These are phyloP conservation scores for Arabidopsis suecica DNA, from an alignment of 345 rosid genomes.

Conservation along the genomic window DNA sequence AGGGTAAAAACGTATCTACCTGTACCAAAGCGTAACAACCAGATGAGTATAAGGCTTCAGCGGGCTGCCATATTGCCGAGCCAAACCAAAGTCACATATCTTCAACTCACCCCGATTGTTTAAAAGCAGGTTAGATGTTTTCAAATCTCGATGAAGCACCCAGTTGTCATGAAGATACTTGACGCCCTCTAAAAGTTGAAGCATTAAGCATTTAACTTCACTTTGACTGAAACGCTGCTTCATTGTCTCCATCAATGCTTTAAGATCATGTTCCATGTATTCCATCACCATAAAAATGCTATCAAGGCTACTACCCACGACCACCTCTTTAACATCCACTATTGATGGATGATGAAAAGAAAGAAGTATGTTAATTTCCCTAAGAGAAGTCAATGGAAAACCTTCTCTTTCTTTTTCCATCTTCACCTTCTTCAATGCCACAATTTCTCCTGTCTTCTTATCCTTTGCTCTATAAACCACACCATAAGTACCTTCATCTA, in stretches of 20 bases:
- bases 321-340: conserved; percentile 99
- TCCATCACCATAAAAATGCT: conserved; percentile 99
- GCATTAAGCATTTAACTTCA: conserved; percentile 98
- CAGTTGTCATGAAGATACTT: conserved; percentile 99
- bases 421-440: conserved; percentile 98
- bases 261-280: conserved; percentile 99
- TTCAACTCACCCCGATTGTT: conserved; percentile 97
- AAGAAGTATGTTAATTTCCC: conserved; percentile 97
- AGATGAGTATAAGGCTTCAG: conserved; percentile 96
- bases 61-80: conserved; percentile 98
- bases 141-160: conserved; percentile 99
- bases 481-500: conserved; percentile 99
- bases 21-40: conserved; percentile 99
- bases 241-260: conserved; percentile 95
- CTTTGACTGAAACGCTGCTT: conserved; percentile 99
- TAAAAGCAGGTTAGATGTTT: conserved; percentile 93
- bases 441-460: conserved; percentile 91
- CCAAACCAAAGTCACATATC: conserved; percentile 98
- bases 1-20: conserved; percentile 55
- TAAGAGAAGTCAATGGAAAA: conserved; percentile 89
- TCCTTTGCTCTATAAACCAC: conserved; percentile 98
- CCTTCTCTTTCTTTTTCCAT: conserved; percentile 99
- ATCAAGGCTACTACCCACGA: conserved; percentile 91
- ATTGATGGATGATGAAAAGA: conserved; percentile 94
- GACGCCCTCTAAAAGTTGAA: conserved; percentile 89